phyloP scores from a whole-genome alignment of 2,329 filamentous ascomycete species.

The Botrytis porri region DNA sequence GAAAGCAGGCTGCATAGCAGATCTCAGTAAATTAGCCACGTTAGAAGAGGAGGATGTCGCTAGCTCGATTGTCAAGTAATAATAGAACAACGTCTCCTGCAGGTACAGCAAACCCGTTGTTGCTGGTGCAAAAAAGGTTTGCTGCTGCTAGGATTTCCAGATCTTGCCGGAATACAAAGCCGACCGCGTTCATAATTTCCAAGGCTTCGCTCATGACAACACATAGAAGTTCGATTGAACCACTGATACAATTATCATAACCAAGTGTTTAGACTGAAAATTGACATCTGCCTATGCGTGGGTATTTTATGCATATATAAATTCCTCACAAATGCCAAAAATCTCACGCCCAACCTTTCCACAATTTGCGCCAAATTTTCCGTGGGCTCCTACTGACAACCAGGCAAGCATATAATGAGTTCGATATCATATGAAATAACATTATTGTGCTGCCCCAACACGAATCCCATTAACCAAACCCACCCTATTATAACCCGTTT shows the following conservation, averaged over 20 bases:
- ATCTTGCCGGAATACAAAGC: not conserved
- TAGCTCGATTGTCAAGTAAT: not conserved
- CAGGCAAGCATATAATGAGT: not conserved
- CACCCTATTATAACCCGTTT: constrained; percentile 35
- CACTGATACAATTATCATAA: not conserved
- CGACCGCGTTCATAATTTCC: not conserved
- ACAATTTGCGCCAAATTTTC: constrained; percentile 11
- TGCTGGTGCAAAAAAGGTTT: not conserved
- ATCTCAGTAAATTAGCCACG: not conserved
- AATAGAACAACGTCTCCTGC: not conserved
- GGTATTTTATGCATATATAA: not conserved
- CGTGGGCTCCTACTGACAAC: not conserved
- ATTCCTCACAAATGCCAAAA: not conserved
- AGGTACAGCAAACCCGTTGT: constrained; percentile 1
- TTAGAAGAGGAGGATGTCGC: not conserved
- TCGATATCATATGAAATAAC: not conserved
- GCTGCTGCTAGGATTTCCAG: not conserved
- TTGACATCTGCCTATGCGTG: not conserved
- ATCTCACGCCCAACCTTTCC: not conserved
- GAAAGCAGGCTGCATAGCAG: not conserved
- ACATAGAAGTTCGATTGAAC: not conserved
- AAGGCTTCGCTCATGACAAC: not conserved
- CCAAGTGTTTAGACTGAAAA: not conserved
- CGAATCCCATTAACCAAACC: not conserved
- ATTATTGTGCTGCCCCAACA: not conserved